Evolutionary conservation across 2,329 filamentous ascomycete genomes (phyloP).

Genomic region (Penicillium thymicola): DNA sequence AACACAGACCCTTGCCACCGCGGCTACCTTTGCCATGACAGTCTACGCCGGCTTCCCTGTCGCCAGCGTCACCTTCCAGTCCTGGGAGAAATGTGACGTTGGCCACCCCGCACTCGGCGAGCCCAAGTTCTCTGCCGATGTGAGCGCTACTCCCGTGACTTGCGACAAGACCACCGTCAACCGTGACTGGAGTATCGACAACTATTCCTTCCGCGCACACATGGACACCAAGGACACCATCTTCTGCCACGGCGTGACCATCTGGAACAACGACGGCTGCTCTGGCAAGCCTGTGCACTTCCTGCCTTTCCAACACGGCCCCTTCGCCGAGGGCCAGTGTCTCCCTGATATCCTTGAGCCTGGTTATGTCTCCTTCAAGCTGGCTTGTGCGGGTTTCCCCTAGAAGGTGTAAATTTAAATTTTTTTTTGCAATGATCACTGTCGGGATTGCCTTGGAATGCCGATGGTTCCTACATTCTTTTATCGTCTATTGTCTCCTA

Average conservation of each 20-base stretch:
- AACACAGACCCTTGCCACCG: constrained; percentile 18
- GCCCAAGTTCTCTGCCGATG: constrained; percentile 12
- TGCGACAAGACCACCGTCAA: constrained; percentile 22
- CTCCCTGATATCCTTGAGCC: constrained; percentile 19
- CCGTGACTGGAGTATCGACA: constrained; percentile 22
- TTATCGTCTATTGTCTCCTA: neutral
- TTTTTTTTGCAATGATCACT: neutral
- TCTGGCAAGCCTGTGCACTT: constrained; percentile 15
- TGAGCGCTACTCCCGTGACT: constrained; percentile 16
- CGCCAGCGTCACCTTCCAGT: constrained; percentile 20
- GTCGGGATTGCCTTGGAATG: neutral
- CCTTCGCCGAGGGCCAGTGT: constrained; percentile 16
- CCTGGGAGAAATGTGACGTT: constrained; percentile 21
- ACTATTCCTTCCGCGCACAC: constrained; percentile 18
- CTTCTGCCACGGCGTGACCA: constrained; percentile 16
- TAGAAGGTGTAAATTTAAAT: neutral
- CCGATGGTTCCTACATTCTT: constrained; percentile 1
- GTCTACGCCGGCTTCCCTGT: constrained; percentile 20
- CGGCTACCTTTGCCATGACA: constrained; percentile 17
- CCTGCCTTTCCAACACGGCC: constrained; percentile 15
- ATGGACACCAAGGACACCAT: constrained; percentile 22
- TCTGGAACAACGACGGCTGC: constrained; percentile 24
- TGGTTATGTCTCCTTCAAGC: constrained; percentile 19
- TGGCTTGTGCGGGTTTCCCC: constrained; percentile 13
- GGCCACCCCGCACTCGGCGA: constrained; percentile 14